phyloP scores from a whole-genome alignment of 495 filamentous ascomycete genomes.

The Aspergillus nidulans region DNA sequence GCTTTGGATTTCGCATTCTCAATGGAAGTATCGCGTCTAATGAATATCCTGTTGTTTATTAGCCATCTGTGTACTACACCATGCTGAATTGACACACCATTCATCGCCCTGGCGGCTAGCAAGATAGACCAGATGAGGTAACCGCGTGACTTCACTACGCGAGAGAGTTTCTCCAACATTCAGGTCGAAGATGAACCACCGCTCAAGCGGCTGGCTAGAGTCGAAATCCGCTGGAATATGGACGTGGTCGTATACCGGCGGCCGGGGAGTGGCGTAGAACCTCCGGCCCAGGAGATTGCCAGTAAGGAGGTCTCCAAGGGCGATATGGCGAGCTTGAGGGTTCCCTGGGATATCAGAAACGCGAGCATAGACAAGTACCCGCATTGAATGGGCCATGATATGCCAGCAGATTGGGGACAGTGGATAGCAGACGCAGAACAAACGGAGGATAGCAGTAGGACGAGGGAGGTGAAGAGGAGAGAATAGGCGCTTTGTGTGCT shows the following conservation, averaged over 20 bases:
- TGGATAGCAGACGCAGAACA: not conserved
- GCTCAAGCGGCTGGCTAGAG: conserved; percentile 15
- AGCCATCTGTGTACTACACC: not conserved
- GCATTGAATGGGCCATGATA: conserved; percentile 1
- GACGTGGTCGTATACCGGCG: conserved; percentile 21
- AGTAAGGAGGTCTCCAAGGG: conserved; percentile 18
- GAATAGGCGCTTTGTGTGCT: too few relatives aligned
- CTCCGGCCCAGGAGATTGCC: conserved; percentile 10
- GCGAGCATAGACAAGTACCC: conserved; percentile 18
- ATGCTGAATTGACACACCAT: conserved; percentile 13
- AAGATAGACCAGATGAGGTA: conserved; percentile 23
- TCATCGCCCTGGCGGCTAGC: conserved; percentile 21
- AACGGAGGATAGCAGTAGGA: not conserved
- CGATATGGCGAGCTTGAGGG: conserved; percentile 19
- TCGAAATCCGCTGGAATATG: conserved; percentile 25
- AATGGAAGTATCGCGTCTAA: conserved; percentile 14
- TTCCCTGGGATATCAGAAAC: conserved; percentile 22
- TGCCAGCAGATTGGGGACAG: not conserved
- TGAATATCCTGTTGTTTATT: conserved; percentile 16
- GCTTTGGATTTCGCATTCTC: conserved; percentile 16
- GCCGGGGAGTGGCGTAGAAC: conserved; percentile 14
- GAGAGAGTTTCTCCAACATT: conserved; percentile 16
- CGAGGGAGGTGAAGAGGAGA: not conserved
- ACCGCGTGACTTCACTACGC: conserved; percentile 9
- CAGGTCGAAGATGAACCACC: conserved; percentile 26